Evolutionary conservation across 257 asterid species (phyloP).

Genomic region (Salvia miltiorrhiza): DNA sequence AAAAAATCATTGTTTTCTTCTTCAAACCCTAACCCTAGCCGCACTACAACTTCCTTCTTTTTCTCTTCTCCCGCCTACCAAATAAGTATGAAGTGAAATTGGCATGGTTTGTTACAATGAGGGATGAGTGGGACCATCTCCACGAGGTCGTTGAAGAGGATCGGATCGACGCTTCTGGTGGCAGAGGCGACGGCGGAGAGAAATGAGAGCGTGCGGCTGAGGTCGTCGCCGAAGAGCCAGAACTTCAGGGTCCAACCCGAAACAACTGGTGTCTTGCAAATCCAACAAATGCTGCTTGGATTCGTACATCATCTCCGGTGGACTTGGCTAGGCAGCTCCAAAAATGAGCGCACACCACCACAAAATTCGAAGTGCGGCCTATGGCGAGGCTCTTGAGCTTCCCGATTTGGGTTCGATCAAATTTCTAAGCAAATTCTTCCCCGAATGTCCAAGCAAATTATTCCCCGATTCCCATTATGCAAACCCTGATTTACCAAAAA

Average conservation of each 20-base stretch:
- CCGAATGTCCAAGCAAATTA: slow-evolving; percentile 12
- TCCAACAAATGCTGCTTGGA: slow-evolving; percentile 52
- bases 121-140: slow-evolving; percentile 94
- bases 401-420: too few relatives aligned
- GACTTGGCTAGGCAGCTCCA: too few relatives aligned
- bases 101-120: slow-evolving; percentile 52
- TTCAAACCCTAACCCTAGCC: too few relatives aligned
- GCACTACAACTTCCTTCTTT: too few relatives aligned
- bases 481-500: slow-evolving; percentile 45
- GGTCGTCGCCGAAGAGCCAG: slow-evolving; percentile 70
- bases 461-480: slow-evolving; percentile 34
- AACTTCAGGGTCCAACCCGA: slow-evolving; percentile 61
- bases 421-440: too few relatives aligned
- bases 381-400: too few relatives aligned
- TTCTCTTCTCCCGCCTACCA: too few relatives aligned
- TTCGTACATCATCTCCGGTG: slow-evolving; percentile 29
- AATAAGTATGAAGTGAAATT: slow-evolving; percentile 18
- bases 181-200: slow-evolving; percentile 61
- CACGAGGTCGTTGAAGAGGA: slow-evolving; percentile 60
- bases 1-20: too few relatives aligned
- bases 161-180: slow-evolving; percentile 68
- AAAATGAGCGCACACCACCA: too few relatives aligned
- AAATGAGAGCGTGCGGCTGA: slow-evolving; percentile 54
- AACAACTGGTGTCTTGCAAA: slow-evolving; percentile 50
- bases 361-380: too few relatives aligned